A percentile compares a stretch with the other conserved stretches of the same genome.
phyloP scores from a whole-genome alignment of 2,329 filamentous ascomycete genomes.

The Fusarium aywerte region DNA sequence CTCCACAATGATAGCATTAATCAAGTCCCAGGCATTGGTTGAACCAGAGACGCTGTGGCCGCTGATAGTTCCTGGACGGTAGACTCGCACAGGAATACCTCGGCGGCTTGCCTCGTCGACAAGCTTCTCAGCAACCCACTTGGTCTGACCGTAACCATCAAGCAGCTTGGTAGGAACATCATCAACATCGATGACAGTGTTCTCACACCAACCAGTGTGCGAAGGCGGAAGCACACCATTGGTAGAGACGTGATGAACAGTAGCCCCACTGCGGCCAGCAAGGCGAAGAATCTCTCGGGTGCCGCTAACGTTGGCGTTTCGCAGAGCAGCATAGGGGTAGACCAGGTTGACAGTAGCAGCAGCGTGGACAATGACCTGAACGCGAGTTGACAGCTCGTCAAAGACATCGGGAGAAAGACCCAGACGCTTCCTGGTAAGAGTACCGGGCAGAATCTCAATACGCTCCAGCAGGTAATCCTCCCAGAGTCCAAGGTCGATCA shows the following conservation, averaged over 20 bases:
- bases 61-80: conserved; percentile 80
- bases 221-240: conserved; percentile 82
- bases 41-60: conserved; percentile 80
- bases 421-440: conserved; percentile 74
- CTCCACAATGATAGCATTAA: conserved; percentile 81
- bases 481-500: conserved; percentile 84
- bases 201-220: conserved; percentile 75
- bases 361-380: conserved; percentile 81
- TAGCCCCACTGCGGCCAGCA: conserved; percentile 73
- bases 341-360: conserved; percentile 84
- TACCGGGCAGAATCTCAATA: conserved; percentile 79
- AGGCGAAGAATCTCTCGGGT: conserved; percentile 79
- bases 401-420: conserved; percentile 75
- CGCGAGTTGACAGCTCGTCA: conserved; percentile 69
- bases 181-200: conserved; percentile 72
- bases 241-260: conserved; percentile 81
- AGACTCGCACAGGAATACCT: conserved; percentile 76
- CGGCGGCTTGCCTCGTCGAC: conserved; percentile 75
- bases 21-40: conserved; percentile 80
- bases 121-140: conserved; percentile 83
- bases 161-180: conserved; percentile 75
- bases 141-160: conserved; percentile 82
- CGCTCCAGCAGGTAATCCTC: conserved; percentile 80
- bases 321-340: conserved; percentile 81
- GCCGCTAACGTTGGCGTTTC: conserved; percentile 81